phyloP scores from a whole-genome alignment of 2,329 filamentous ascomycete species.

The Penicillium verrucosum region DNA sequence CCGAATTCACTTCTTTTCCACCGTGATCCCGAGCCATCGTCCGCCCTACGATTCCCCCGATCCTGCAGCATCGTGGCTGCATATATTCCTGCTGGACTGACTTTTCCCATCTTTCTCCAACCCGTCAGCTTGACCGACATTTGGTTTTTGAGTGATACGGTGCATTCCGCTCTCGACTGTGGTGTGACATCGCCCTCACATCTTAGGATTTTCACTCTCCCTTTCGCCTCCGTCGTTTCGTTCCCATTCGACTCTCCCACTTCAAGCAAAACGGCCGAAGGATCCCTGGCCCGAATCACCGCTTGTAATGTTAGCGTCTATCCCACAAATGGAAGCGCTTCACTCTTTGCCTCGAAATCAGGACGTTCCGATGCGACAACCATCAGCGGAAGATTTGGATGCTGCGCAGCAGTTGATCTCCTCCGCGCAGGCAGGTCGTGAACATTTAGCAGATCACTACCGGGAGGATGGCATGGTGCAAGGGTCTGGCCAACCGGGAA shows the following conservation, averaged over 20 bases:
- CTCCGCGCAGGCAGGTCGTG: conserved; percentile 44
- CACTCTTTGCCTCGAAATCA: conserved; percentile 31
- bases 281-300: conserved; percentile 1
- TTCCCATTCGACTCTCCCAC: conserved; percentile 13
- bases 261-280: conserved; percentile 5
- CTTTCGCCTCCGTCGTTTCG: conserved; percentile 11
- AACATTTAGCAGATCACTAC: conserved; percentile 31
- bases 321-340: conserved; percentile 38
- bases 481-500: conserved; percentile 12
- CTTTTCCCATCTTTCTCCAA: conserved; percentile 20
- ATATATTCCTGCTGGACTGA: conserved; percentile 21
- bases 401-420: conserved; percentile 49
- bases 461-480: conserved; percentile 21
- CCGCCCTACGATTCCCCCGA: conserved; percentile 3
- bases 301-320: conserved; percentile 37
- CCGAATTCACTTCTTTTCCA: not conserved
- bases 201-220: conserved; percentile 14
- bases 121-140: conserved; percentile 36
- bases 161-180: conserved; percentile 31
- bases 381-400: conserved; percentile 47
- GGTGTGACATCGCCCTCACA: conserved; percentile 27
- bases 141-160: conserved; percentile 34
- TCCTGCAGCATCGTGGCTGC: conserved; percentile 23
- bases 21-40: not conserved
- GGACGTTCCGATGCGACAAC: conserved; percentile 39